Percentiles rank a stretch among this genome's conserved stretches.
Conservation (phyloP, 1,139 yeast species). For the Arxiozyma slooffiae region DNA sequence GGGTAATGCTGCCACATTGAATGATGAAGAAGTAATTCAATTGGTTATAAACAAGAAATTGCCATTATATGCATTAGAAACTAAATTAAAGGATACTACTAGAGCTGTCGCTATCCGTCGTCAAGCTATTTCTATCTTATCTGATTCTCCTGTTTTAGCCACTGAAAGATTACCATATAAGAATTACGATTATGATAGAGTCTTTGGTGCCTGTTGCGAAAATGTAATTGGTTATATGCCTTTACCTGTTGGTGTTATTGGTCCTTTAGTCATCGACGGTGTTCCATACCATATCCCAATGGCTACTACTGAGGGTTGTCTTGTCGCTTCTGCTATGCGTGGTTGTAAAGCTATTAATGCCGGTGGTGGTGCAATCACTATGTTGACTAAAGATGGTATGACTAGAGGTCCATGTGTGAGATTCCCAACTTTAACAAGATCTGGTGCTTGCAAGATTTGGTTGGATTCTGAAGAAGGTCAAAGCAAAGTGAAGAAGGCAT, state of each 20-base stretch:
- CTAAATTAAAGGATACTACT: conserved; percentile 74
- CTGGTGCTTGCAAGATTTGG: conserved; percentile 95
- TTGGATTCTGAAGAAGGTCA: conserved; percentile 94
- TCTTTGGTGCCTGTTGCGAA: conserved; percentile 98
- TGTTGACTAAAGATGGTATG: conserved; percentile 94
- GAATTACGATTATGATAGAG: conserved; percentile 87
- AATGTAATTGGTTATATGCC: conserved; percentile 97
- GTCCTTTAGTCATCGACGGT: conserved; percentile 88
- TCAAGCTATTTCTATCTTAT: conserved; percentile 73
- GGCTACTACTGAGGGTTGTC: conserved; percentile 99
- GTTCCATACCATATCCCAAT: conserved; percentile 85
- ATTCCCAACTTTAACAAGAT: conserved; percentile 71
- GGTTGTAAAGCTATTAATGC: conserved; percentile 97
- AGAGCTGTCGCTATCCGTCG: conserved; percentile 94
- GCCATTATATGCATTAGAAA: conserved; percentile 90
- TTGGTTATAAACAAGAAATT: conserved; percentile 75
- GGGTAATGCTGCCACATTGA: conserved; percentile 59
- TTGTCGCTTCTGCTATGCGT: conserved; percentile 97
- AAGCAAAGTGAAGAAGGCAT: conserved; percentile 69
- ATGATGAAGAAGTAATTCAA: conserved; percentile 62
- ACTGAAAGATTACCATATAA: conserved; percentile 65
- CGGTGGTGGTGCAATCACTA: conserved; percentile 94
- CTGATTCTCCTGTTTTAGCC: conserved; percentile 74
- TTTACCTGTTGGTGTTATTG: conserved; percentile 94
- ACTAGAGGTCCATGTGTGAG: conserved; percentile 98